Conservation (phyloP, 2,329 filamentous ascomycete genomes). For the Ophiostoma sp. region DNA sequence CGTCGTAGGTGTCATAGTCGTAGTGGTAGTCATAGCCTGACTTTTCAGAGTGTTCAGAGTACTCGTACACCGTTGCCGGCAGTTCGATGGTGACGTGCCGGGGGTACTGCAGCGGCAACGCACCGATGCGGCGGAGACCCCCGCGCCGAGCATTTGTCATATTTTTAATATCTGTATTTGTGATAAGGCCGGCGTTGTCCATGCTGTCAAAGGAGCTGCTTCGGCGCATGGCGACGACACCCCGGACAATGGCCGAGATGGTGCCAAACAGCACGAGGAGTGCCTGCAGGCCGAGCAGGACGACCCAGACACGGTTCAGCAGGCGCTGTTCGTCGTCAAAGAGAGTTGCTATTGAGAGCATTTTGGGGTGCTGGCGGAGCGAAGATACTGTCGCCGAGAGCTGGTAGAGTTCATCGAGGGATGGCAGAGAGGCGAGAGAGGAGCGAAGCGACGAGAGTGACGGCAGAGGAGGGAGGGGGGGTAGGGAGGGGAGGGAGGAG, state of each 20-base stretch:
- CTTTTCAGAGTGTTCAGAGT: not conserved
- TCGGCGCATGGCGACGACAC: slow-evolving; percentile 20
- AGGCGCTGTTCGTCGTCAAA: slow-evolving; percentile 31
- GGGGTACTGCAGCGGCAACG: not conserved
- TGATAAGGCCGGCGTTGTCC: not conserved
- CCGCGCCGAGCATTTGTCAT: slow-evolving; percentile 1
- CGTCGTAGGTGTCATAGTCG: slow-evolving; percentile 13
- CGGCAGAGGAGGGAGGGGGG: not conserved
- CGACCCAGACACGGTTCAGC: slow-evolving; percentile 33
- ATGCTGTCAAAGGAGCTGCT: not conserved
- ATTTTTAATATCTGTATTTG: not conserved
- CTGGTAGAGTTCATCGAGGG: not conserved
- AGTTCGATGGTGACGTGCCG: slow-evolving; percentile 22
- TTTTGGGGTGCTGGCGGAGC: slow-evolving; percentile 19
- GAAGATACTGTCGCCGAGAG: not conserved
- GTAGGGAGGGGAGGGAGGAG: slow-evolving; percentile 2
- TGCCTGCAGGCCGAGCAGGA: slow-evolving; percentile 31
- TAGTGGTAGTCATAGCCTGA: not conserved
- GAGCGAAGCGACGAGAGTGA: not conserved
- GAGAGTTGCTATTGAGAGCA: slow-evolving; percentile 27
- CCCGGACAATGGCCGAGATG: slow-evolving; percentile 22
- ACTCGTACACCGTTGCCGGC: slow-evolving; percentile 15
- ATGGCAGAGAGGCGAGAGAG: not conserved
- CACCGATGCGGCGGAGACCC: slow-evolving; percentile 7
- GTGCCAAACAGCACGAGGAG: slow-evolving; percentile 30